Percentiles rank a stretch among this genome's conserved stretches.
Evolutionary conservation across 192 early-diverging fungal species (phyloP).

Genomic region (Chytriomyces sp.): DNA sequence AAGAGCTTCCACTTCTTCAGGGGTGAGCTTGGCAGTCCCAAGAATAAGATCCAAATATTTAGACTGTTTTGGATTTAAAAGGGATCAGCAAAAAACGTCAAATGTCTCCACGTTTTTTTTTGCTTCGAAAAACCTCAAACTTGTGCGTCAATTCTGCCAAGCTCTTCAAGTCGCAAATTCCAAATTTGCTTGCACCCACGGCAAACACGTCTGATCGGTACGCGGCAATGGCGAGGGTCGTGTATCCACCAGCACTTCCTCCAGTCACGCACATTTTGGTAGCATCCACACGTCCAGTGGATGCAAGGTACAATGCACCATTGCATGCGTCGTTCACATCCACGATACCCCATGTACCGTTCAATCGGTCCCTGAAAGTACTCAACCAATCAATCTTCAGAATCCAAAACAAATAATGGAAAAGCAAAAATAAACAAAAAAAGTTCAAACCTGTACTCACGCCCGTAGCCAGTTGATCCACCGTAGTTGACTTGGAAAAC

Average conservation of each 20-base stretch:
- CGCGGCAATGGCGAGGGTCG: constrained; percentile 66
- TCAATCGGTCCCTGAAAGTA: constrained; percentile 61
- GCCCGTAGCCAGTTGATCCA: constrained; percentile 76
- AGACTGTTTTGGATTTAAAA: background rate
- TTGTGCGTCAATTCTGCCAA: constrained; percentile 81
- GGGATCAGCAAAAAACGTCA: constrained; percentile 46
- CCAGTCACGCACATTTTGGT: constrained; percentile 70
- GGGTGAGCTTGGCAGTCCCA: constrained; percentile 54
- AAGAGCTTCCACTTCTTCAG: constrained; percentile 47
- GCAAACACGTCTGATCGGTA: constrained; percentile 75
- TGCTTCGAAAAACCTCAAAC: constrained; percentile 71
- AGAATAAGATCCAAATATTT: constrained; percentile 49
- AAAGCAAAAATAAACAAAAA: too few species aligned
- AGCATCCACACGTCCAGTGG: constrained; percentile 61
- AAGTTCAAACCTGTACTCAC: constrained; percentile 48
- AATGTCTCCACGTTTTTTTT: background rate
- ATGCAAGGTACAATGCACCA: constrained; percentile 67
- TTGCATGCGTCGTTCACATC: constrained; percentile 81
- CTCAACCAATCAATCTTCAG: too few species aligned
- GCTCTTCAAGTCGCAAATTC: constrained; percentile 71
- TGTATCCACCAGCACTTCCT: constrained; percentile 73
- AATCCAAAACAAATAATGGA: too few species aligned
- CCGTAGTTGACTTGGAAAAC: constrained; percentile 80
- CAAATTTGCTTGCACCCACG: constrained; percentile 71
- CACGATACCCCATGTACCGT: constrained; percentile 73